phyloP scores from a whole-genome alignment of 169 alveolate species.

The Perkinsus olseni region DNA sequence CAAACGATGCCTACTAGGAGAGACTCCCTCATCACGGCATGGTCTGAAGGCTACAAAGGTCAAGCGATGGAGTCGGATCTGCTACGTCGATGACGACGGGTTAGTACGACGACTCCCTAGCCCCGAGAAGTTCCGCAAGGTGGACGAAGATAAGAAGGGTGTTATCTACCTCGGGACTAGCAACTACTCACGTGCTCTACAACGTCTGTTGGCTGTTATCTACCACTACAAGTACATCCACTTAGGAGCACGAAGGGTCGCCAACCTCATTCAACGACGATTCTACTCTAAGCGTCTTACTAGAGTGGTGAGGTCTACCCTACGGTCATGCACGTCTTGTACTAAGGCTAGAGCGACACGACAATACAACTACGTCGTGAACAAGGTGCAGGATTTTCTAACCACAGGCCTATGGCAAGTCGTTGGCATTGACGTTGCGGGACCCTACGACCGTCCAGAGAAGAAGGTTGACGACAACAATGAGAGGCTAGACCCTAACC shows the following conservation, averaged over 20 bases:
- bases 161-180: not conserved
- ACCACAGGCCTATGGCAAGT: not conserved
- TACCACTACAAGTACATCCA: not conserved
- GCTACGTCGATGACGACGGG: not conserved
- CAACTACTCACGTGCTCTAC: not conserved
- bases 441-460: not conserved
- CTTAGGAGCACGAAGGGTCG: not conserved
- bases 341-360: not conserved
- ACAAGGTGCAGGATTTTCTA: not conserved
- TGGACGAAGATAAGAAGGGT: not conserved
- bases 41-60: not conserved
- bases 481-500: too few relatives aligned
- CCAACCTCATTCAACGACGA: not conserved
- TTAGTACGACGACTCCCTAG: not conserved
- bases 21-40: not conserved
- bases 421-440: not conserved
- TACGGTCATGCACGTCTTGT: not conserved
- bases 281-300: not conserved
- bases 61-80: not conserved
- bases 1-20: not conserved
- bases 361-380: not conserved
- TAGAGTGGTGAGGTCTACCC: not conserved
- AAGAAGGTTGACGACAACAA: too few relatives aligned
- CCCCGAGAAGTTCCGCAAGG: not conserved
- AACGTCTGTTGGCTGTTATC: not conserved